Evolutionary conservation across 208 protist species (phyloP).

Genomic region (Leptomonas pyrrhocoris): DNA sequence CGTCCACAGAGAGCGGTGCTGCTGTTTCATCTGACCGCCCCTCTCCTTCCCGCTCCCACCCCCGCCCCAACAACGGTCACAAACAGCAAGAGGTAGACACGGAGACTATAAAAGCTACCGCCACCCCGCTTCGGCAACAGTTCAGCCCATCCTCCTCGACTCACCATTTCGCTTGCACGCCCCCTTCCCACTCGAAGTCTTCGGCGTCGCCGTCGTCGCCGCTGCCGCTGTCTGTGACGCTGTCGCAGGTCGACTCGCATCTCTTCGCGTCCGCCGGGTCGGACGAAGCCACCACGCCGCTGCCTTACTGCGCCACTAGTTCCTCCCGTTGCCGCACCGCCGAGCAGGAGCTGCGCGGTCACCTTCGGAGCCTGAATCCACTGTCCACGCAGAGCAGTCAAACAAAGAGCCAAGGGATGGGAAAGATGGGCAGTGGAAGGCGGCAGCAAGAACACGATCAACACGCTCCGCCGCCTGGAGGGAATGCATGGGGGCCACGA

Average conservation of each 20-base stretch:
- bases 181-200: background rate
- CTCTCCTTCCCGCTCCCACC: too few relatives aligned
- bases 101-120: background rate
- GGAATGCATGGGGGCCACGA: background rate
- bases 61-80: too few relatives aligned
- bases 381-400: constrained; percentile 12
- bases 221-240: background rate
- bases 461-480: too few relatives aligned
- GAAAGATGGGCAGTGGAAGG: background rate
- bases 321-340: constrained; percentile 18
- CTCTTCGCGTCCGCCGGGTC: background rate
- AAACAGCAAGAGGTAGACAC: too few relatives aligned
- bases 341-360: constrained; percentile 18
- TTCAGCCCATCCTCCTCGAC: background rate
- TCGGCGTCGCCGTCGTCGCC: background rate
- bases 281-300: constrained; percentile 8
- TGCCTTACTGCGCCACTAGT: constrained; percentile 11
- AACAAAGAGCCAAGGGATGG: background rate
- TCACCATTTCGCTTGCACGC: constrained; percentile 15
- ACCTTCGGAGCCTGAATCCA: constrained; percentile 8
- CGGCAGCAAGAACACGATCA: background rate
- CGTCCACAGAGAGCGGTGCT: background rate
- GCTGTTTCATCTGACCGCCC: background rate
- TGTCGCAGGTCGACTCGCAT: background rate
- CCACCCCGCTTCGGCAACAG: background rate